Evolutionary conservation across 1,284 basidiomycete species (phyloP), one percentile per base, ranked within the genome.

Genomic region (Caloboletus firmus): DNA sequence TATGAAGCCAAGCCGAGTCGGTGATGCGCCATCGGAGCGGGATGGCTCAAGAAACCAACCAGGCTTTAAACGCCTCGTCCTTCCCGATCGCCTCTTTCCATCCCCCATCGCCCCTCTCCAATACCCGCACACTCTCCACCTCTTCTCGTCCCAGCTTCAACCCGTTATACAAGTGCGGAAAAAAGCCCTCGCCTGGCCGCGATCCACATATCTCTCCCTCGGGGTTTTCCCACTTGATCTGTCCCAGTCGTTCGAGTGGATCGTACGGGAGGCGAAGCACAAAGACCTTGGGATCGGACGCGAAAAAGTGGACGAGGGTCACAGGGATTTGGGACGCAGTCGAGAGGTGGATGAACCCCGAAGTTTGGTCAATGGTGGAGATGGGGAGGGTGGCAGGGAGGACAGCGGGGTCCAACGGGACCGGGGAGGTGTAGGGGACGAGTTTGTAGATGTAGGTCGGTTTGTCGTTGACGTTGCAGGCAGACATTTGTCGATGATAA

Each of bases 371-470:
- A 15, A 68, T 31, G 7, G 45, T 31, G 12, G 69, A 70, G 22
- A 71, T 49, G 22, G 66, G 69, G 37, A 68, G 64, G 1, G 44
- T 47, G 0, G 31, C 18, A 8, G 68, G 69, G 7, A 70, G 50
- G 1, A 26, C 40, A 2, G 59, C 36, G 10, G 45, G 26, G 36
- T 52, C 39, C 4, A 55, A 11, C 2, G 65, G 59, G 17, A 65
- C 48, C 0, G 55, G 42, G 8, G 55, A 42, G 28, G 60, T 54
- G 40, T 58, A 17, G 5, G 54, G 41, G 40, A 72, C 51, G 48
- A 68, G 67, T 32, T 68, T 68, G 57, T 68, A 68, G 39, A 71
- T 8, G 56, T 70, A 70, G 5, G 57, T 69, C 11, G 66, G 69
- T 18, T 35, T 51, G 31, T 51, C 45, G 20, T 11, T 15, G 15